A percentile compares a stretch with the other conserved stretches of the same genome.
Evolutionary conservation across 2,329 filamentous ascomycete species (phyloP).

Genomic region (Colletotrichum kahawae): DNA sequence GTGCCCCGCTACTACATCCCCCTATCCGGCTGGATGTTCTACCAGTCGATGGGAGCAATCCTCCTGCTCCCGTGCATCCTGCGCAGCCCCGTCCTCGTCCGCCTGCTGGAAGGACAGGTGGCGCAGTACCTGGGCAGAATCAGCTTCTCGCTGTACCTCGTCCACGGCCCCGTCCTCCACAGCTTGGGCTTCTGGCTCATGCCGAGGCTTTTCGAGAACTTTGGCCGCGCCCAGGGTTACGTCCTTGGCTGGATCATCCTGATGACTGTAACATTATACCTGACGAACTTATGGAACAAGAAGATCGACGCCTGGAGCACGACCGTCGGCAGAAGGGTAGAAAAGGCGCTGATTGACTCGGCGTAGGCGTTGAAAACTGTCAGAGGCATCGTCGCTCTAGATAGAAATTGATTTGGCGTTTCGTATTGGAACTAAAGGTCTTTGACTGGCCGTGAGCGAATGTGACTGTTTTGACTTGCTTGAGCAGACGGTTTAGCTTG

Average conservation of each 20-base stretch:
- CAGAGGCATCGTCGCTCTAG: background rate
- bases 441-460: accelerated
- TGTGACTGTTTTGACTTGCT: accelerated
- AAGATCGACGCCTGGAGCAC: conserved; percentile 42
- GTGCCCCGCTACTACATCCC: conserved; percentile 41
- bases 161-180: conserved; percentile 36
- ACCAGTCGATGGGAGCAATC: conserved; percentile 41
- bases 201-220: conserved; percentile 42
- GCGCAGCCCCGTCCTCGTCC: conserved; percentile 32
- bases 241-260: conserved; percentile 36
- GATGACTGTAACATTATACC: conserved; percentile 35
- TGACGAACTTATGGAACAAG: conserved; percentile 39
- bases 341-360: conserved; percentile 30
- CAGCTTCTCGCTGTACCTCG: conserved; percentile 47
- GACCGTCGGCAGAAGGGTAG: conserved; percentile 39
- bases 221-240: conserved; percentile 34
- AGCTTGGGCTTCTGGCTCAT: conserved; percentile 36
- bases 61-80: conserved; percentile 40
- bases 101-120: conserved; percentile 32
- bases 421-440: background rate
- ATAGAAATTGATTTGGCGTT: background rate
- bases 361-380: background rate
- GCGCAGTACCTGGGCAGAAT: conserved; percentile 44
- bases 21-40: conserved; percentile 44
- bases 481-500: background rate